Evolutionary conservation across 1,139 yeast genomes (phyloP), one percentile per base, ranked within the genome.

Genomic region (Sugiyamaella castrensis): DNA sequence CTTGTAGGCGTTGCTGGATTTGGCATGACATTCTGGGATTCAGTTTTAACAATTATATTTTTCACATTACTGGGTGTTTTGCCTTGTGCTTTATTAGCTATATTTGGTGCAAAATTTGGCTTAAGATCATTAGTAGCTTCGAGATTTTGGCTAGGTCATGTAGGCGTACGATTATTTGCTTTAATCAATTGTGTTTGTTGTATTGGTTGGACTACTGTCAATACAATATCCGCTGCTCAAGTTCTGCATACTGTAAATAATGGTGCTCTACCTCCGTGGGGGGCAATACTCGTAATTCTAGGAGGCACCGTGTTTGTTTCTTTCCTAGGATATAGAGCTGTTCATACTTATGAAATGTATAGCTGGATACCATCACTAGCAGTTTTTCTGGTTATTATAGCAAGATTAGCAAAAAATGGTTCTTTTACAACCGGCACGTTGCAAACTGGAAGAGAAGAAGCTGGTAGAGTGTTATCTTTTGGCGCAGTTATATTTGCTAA

Each of bases 121-220:
- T 74, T 89, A 56, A 81, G 97, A 70, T 96, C 89, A 68, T 84
- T 89, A 87, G 75, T 87, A 40, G 67, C 89, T 53, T 81, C 95
- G 12, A 78, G 91, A 58, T 89, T 76, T 69, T 76, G 89, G 63
- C 76, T 83, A 60, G 97, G 97, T 58, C 81, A 83, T 66, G 67
- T 73, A 37, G 82, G 86, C 42, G 84, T 86, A 69, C 78, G 95
- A 65, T 74, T 89, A 50, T 86, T 89, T 64, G 84, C 95, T 12
- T 66, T 84, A 37, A 75, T 89, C 61, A 88, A 89, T 65, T 79
- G 83, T 60, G 69, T 89, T 61, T 92, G 96, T 11, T 87, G 96
- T 77, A 79, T 89, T 55, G 96, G 97, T 57, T 89, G 97, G 97
- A 89, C 94, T 68, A 87, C 95, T 11, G 94, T 88, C 40, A 89